Conservation (phyloP, 768 basidiomycete genomes). For the Lentinula raphanica region DNA sequence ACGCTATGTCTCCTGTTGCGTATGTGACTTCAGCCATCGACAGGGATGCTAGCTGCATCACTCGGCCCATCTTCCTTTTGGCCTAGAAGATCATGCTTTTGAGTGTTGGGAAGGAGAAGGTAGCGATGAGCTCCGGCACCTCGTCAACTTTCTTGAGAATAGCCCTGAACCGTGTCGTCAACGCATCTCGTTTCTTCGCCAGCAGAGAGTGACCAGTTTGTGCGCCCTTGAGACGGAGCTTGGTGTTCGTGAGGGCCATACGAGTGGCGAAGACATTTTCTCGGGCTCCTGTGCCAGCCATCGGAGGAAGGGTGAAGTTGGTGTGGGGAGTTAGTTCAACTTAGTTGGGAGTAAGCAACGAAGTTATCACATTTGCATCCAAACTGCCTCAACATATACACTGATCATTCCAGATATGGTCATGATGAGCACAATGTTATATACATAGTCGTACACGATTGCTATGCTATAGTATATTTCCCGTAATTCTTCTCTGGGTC, state of each 20-base stretch:
- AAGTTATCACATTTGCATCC: background rate
- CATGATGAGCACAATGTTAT: too few relatives aligned
- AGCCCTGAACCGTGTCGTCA: constrained; percentile 89
- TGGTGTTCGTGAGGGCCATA: constrained; percentile 94
- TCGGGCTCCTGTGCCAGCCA: constrained; percentile 87
- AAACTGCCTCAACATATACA: too few relatives aligned
- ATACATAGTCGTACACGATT: too few relatives aligned
- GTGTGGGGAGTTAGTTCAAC: background rate
- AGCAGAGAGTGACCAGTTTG: constrained; percentile 93
- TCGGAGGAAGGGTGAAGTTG: constrained; percentile 22
- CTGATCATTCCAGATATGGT: too few relatives aligned
- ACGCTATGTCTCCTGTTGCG: constrained; percentile 94
- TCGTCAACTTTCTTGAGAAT: constrained; percentile 98
- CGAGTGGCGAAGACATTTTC: constrained; percentile 96
- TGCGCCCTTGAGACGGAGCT: constrained; percentile 82
- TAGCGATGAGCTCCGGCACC: constrained; percentile 36
- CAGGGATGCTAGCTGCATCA: constrained; percentile 98
- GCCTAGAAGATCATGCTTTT: constrained; percentile 48
- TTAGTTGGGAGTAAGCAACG: background rate
- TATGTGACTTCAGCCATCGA: constrained; percentile 99
- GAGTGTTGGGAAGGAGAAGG: constrained; percentile 14
- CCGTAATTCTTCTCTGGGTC: constrained; percentile 94
- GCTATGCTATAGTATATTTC: constrained; percentile 71
- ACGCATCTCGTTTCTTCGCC: constrained; percentile 96
- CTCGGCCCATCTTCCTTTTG: constrained; percentile 97